phyloP scores from a whole-genome alignment of 371 early-diverging fungal species.

The Mortierella sp. region DNA sequence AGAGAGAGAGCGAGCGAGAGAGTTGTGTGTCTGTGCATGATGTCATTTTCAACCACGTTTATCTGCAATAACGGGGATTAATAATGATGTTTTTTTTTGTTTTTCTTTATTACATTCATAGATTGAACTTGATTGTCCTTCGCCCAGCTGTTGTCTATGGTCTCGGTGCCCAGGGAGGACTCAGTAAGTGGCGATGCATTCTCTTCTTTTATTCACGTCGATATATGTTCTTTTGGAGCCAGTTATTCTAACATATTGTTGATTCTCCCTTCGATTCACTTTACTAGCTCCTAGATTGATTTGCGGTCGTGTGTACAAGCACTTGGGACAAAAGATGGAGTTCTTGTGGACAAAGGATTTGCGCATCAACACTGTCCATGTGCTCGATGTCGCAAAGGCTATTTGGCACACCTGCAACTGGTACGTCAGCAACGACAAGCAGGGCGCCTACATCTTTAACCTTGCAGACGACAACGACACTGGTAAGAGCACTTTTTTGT shows the following conservation, averaged over 20 bases:
- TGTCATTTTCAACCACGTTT: slow-evolving; percentile 12
- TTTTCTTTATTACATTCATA: slow-evolving; percentile 27
- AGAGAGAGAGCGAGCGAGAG: background rate
- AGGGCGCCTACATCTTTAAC: slow-evolving; percentile 72
- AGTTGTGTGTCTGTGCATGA: slow-evolving; percentile 9
- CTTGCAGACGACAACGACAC: slow-evolving; percentile 86
- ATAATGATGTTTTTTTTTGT: background rate
- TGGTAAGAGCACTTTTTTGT: slow-evolving; percentile 42
- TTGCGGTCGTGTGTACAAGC: slow-evolving; percentile 89
- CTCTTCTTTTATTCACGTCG: too few species aligned
- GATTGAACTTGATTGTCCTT: slow-evolving; percentile 83
- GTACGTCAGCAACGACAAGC: slow-evolving; percentile 63
- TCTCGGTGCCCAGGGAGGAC: slow-evolving; percentile 78
- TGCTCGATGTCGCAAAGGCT: slow-evolving; percentile 85
- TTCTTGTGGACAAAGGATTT: slow-evolving; percentile 93
- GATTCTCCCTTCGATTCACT: background rate
- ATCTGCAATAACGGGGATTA: background rate
- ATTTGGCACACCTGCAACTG: slow-evolving; percentile 77
- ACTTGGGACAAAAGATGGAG: slow-evolving; percentile 89
- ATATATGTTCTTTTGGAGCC: background rate
- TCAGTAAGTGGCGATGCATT: slow-evolving; percentile 69
- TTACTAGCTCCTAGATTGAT: slow-evolving; percentile 88
- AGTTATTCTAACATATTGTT: too few species aligned
- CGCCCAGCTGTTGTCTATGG: slow-evolving; percentile 94
- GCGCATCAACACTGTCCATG: slow-evolving; percentile 95